These are phyloP conservation scores for Corymbia citriodora DNA, from an alignment of 441 rosid species.

Conservation along the genomic window DNA sequence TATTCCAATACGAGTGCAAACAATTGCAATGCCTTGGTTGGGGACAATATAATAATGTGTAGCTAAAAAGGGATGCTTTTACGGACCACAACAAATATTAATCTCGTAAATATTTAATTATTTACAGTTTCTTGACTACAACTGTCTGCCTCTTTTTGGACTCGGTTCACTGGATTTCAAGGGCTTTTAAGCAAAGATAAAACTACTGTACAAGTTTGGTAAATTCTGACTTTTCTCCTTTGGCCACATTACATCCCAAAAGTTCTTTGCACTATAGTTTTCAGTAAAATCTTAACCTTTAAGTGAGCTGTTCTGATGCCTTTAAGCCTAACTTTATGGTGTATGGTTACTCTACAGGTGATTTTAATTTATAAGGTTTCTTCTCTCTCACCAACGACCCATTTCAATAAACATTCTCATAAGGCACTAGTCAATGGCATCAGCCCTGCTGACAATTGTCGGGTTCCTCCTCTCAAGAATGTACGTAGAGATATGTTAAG, in stretches of 20 bases:
- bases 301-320: neutral
- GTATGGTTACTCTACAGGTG: constrained; percentile 42
- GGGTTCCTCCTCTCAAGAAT: constrained; percentile 84
- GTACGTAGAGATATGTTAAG: neutral
- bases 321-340: neutral
- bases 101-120: neutral
- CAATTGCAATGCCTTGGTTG: neutral
- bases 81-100: neutral
- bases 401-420: constrained; percentile 89
- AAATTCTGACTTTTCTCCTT: neutral
- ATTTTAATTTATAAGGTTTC: constrained; percentile 85
- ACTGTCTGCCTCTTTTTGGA: neutral
- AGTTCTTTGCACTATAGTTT: neutral
- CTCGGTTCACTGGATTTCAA: neutral
- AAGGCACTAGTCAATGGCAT: constrained; percentile 88
- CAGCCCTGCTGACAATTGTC: constrained; percentile 89
- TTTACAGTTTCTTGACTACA: neutral
- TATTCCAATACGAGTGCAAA: neutral
- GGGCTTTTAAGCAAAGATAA: neutral
- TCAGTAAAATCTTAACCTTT: neutral
- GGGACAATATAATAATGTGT: too few species aligned
- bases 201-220: neutral
- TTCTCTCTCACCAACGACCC: constrained; percentile 79
- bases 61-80: neutral
- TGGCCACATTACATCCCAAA: neutral